Percentiles rank a stretch among this genome's conserved stretches.
Conservation (phyloP, 345 rosid species). For the Eucalyptus microcorys region DNA sequence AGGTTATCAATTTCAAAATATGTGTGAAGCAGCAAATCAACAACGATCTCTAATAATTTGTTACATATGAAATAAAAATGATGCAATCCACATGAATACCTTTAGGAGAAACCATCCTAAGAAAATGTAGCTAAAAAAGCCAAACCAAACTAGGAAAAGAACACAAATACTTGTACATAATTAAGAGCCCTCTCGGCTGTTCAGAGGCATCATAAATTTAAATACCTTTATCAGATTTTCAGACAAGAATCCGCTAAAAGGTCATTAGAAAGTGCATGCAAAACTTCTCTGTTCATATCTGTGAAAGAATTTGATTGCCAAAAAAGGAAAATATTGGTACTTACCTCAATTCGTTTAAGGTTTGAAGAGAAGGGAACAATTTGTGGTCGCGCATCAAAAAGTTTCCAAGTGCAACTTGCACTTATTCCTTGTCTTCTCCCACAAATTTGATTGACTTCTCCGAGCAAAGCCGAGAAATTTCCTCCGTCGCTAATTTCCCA, state of each 20-base stretch:
- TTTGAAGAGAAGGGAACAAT: neutral
- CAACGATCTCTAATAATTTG: neutral
- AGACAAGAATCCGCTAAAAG: rapidly evolving
- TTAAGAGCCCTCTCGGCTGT: neutral
- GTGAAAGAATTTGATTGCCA: neutral
- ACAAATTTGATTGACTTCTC: neutral
- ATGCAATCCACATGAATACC: neutral
- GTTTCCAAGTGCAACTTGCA: neutral
- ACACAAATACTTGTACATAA: neutral
- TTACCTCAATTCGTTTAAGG: neutral
- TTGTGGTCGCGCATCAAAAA: rapidly evolving
- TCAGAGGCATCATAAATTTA: rapidly evolving
- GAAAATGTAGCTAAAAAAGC: neutral
- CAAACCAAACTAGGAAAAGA: neutral
- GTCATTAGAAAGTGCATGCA: neutral
- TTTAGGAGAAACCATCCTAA: neutral
- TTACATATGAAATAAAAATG: rapidly evolving
- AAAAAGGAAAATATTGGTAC: neutral
- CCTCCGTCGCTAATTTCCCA: neutral
- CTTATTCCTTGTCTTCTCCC: too few species aligned
- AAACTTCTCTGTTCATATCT: neutral
- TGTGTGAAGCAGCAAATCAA: rapidly evolving
- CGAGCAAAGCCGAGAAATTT: neutral
- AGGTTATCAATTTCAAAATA: neutral
- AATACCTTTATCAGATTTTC: neutral